Base-by-base conservation (phyloP, 106 monocot species). In the Dendrobium nobile region DNA sequence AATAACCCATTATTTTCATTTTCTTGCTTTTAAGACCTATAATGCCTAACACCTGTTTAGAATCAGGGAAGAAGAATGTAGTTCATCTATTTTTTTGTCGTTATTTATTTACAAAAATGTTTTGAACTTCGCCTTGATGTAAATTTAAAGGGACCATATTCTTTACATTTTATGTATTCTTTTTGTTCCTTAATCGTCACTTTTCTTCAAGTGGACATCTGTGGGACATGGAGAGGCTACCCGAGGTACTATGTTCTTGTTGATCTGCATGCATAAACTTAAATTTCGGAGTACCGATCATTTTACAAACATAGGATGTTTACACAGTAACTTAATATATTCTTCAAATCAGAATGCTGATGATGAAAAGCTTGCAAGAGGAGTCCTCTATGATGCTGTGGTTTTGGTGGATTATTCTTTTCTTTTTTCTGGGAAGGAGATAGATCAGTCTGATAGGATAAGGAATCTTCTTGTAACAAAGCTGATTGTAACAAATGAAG, bases 361-460 rank as follows among this genome's bases (percentile, higher is more conserved):
- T 31, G 89, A 92, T 70, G 92, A 97, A 81, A 75, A 45, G 37
- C 54, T 92, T 81, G 83, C 89, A 27, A 59, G 89, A 82, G 89
- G 85, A 54, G 77, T 97, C 73, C 89, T 97, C 43, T 88, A 85
- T 80, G 97, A 97, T 85, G 89, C 92, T 65, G 85, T 94, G 47
- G 84, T 96, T 56, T 79, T 92, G 41, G 88, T 89, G 20, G 92
- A 97, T 45, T 97, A 97, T 87, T 88, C 89, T 73, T 92, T 97
- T 75, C 75, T 97, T 75, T 75, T 85, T 80, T 75, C 84, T 64
- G 84, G 65, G 82, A 70, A 67, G 54, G 83, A 82, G 4, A 70
- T 56, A 47, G 82, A 89, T 58, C 83, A 86, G 74, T 78, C 85
- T 87, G 84, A 86, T 78, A 82, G 73, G 33, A 67, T 84, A 40